Conservation (phyloP, 2,329 filamentous ascomycete genomes). For the Parasarocladium wereldwijsianum region DNA sequence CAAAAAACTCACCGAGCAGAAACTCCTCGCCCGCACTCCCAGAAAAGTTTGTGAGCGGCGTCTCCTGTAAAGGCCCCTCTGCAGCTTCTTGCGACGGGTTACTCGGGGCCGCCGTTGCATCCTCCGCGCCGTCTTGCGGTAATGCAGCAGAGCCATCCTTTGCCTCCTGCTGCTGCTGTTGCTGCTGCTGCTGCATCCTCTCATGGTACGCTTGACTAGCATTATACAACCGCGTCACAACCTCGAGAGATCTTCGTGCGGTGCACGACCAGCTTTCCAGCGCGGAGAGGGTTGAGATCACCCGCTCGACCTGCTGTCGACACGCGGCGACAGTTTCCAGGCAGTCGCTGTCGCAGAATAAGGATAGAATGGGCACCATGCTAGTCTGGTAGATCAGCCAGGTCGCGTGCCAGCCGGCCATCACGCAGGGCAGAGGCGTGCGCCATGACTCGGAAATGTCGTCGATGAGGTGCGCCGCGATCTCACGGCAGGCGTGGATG, state of each 20-base stretch:
- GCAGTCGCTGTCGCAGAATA: conserved; percentile 1
- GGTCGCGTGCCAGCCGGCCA: conserved; percentile 1
- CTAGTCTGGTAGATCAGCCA: conserved; percentile 3
- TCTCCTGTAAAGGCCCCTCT: not conserved
- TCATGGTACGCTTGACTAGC: conserved; percentile 1
- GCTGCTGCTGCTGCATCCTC: conserved; percentile 1
- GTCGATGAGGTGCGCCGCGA: conserved; percentile 1
- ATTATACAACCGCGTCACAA: conserved; percentile 1
- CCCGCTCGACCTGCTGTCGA: not conserved
- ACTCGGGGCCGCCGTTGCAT: not conserved
- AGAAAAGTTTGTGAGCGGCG: conserved; percentile 1
- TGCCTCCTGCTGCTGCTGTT: not conserved
- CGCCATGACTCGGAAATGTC: conserved; percentile 1
- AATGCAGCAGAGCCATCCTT: not conserved
- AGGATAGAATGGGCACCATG: conserved; percentile 1
- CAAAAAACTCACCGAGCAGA: not conserved
- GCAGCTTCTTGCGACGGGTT: not conserved
- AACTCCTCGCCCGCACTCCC: conserved; percentile 1
- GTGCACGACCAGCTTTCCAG: conserved; percentile 3
- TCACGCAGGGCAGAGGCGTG: not conserved
- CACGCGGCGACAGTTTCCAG: not conserved
- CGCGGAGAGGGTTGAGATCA: conserved; percentile 1
- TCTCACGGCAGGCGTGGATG: not conserved
- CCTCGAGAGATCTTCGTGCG: conserved; percentile 1
- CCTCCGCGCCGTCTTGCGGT: too few relatives aligned